Evolutionary conservation across 371 early-diverging fungal genomes (phyloP).

Genomic region (Mucor racemosus): DNA sequence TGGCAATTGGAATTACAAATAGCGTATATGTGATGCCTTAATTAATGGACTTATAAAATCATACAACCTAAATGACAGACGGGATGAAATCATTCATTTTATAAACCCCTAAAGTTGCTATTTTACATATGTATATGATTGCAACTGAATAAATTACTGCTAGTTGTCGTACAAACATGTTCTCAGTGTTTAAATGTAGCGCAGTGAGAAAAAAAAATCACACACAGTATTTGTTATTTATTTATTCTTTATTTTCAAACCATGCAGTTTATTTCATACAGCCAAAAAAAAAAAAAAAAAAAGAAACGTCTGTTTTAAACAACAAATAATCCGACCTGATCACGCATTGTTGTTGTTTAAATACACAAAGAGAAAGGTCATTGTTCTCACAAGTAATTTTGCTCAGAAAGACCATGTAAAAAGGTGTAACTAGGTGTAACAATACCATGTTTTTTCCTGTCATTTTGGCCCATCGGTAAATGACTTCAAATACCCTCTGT

Average conservation of each 20-base stretch:
- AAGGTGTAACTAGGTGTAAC: conserved; percentile 1
- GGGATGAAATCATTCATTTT: neutral
- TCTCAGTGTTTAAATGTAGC: neutral
- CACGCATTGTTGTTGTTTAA: conserved; percentile 3
- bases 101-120: neutral
- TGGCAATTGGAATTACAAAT: neutral
- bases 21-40: neutral
- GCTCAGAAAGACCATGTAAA: neutral
- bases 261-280: neutral
- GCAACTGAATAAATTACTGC: neutral
- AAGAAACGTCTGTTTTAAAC: neutral
- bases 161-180: neutral
- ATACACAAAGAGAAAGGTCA: neutral
- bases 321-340: conserved; percentile 3
- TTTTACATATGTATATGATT: neutral
- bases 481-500: neutral
- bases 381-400: neutral
- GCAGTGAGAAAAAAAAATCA: conserved; percentile 7
- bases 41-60: neutral
- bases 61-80: neutral
- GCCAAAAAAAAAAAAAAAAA: too few species aligned
- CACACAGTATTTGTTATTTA: neutral
- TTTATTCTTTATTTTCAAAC: neutral
- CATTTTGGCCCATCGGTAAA: neutral
- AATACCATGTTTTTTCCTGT: neutral